Percentiles rank a stretch among this genome's conserved stretches.
Evolutionary conservation across 805 yeast species (phyloP).

Genomic region (Kurtzmaniella fragi): DNA sequence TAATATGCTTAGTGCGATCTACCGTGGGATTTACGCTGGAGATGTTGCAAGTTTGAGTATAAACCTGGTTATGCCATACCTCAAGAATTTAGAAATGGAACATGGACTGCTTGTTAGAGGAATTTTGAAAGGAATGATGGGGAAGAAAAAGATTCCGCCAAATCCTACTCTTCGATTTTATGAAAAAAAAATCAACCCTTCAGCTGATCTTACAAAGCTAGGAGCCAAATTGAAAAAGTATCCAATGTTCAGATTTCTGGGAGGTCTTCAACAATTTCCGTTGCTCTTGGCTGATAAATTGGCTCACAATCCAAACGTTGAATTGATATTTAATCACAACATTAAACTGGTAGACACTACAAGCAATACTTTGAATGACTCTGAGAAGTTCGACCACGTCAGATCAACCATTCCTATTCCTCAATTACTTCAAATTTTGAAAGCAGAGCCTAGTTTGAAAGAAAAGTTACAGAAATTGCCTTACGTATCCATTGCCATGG

Average conservation of each 20-base stretch:
- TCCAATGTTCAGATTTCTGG: slow-evolving; percentile 57
- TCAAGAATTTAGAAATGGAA: slow-evolving; percentile 54
- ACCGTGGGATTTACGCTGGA: slow-evolving; percentile 92
- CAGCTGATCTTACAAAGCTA: slow-evolving; percentile 32
- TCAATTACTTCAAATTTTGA: slow-evolving; percentile 29
- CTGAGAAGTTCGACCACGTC: slow-evolving; percentile 44
- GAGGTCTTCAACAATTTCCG: slow-evolving; percentile 57
- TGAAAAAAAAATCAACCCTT: slow-evolving; percentile 33
- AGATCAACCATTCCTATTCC: slow-evolving; percentile 53
- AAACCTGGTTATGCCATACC: slow-evolving; percentile 48
- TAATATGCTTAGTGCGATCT: slow-evolving; percentile 71
- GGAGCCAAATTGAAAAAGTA: slow-evolving; percentile 38
- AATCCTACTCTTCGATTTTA: slow-evolving; percentile 20
- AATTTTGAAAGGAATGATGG: slow-evolving; percentile 26
- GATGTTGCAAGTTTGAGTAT: slow-evolving; percentile 54
- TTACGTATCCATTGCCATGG: slow-evolving; percentile 54
- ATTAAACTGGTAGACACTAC: slow-evolving; percentile 16
- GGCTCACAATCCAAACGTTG: slow-evolving; percentile 33
- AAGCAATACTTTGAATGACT: slow-evolving; percentile 3
- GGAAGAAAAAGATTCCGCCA: background rate
- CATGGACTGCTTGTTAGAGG: slow-evolving; percentile 56
- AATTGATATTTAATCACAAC: slow-evolving; percentile 24
- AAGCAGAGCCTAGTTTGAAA: slow-evolving; percentile 6
- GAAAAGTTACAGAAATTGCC: slow-evolving; percentile 16
- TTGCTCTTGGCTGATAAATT: slow-evolving; percentile 35